Evolutionary conservation across 306 rosid species (phyloP).

Genomic region (Vicia villosa): DNA sequence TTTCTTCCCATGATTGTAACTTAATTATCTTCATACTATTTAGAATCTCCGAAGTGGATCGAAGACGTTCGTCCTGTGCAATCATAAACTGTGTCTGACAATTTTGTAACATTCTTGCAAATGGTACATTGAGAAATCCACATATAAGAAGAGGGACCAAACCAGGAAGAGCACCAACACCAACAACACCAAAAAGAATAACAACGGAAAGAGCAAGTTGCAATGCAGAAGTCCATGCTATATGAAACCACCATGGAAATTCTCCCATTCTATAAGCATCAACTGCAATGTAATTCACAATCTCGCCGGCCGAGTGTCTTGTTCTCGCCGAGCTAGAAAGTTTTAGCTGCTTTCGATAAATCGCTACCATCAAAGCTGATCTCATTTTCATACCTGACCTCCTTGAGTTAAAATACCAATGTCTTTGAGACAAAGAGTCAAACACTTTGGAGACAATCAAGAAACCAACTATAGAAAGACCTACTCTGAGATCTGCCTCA

Average conservation of each 20-base stretch:
- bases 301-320: slow-evolving; percentile 73
- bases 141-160: slow-evolving; percentile 60
- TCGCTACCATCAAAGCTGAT: slow-evolving; percentile 79
- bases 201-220: slow-evolving; percentile 51
- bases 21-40: too few relatives aligned
- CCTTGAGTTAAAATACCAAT: slow-evolving; percentile 62
- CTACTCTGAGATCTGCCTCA: slow-evolving; percentile 38
- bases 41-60: too few relatives aligned
- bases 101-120: too few relatives aligned
- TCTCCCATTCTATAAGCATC: slow-evolving; percentile 90
- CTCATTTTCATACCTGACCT: slow-evolving; percentile 80
- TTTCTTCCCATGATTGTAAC: slow-evolving; percentile 88
- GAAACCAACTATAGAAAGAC: slow-evolving; percentile 56
- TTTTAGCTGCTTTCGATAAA: slow-evolving; percentile 66
- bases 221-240: slow-evolving; percentile 48
- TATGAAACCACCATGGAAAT: slow-evolving; percentile 86
- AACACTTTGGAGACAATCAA: slow-evolving; percentile 50
- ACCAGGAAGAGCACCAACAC: slow-evolving; percentile 73
- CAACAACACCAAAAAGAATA: slow-evolving; percentile 58
- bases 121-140: slow-evolving; percentile 66
- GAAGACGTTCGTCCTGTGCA: too few relatives aligned
- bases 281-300: slow-evolving; percentile 75
- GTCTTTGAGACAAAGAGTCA: slow-evolving; percentile 73
- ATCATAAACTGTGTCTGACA: too few relatives aligned
- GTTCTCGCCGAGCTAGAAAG: slow-evolving; percentile 64